These are phyloP conservation scores for Phytophthora multivora DNA, from an alignment of 352 stramenopile species.

Conservation along the genomic window DNA sequence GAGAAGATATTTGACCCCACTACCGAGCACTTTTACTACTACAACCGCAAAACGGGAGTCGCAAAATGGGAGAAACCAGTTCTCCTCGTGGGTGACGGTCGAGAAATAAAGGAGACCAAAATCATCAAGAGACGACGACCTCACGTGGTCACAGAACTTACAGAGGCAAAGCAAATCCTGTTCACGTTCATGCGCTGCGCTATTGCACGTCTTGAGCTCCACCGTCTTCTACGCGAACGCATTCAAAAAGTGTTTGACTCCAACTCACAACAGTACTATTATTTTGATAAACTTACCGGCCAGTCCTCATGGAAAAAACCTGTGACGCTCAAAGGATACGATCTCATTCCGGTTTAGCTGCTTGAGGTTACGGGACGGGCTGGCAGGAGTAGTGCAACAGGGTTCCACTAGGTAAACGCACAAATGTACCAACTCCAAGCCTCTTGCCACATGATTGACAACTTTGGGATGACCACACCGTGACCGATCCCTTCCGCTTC, in stretches of 20 bases:
- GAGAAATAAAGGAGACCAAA: constrained; percentile 48
- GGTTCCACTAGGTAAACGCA: constrained; percentile 60
- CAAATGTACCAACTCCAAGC: constrained; percentile 72
- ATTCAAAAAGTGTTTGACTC: constrained; percentile 79
- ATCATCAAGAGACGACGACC: constrained; percentile 46
- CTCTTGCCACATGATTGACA: constrained; percentile 75
- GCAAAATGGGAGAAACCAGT: constrained; percentile 71
- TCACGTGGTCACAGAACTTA: constrained; percentile 47
- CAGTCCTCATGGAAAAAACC: constrained; percentile 84
- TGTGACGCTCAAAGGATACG: constrained; percentile 49
- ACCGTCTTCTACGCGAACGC: constrained; percentile 43
- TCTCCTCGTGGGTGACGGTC: constrained; percentile 39
- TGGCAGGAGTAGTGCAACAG: constrained; percentile 84
- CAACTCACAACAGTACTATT: constrained; percentile 73
- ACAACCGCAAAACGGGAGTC: constrained; percentile 70
- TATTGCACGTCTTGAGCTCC: constrained; percentile 51
- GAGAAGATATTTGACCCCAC: constrained; percentile 77
- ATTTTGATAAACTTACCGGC: constrained; percentile 78
- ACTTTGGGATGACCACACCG: constrained; percentile 74
- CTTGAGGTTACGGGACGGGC: constrained; percentile 30
- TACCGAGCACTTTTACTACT: constrained; percentile 75
- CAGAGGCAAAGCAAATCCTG: constrained; percentile 51
- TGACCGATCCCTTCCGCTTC: constrained; percentile 74
- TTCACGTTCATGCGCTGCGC: constrained; percentile 50
- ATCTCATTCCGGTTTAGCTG: constrained; percentile 36